Conservation (phyloP, 768 basidiomycete genomes). For the Boletus subcaerulescens region DNA sequence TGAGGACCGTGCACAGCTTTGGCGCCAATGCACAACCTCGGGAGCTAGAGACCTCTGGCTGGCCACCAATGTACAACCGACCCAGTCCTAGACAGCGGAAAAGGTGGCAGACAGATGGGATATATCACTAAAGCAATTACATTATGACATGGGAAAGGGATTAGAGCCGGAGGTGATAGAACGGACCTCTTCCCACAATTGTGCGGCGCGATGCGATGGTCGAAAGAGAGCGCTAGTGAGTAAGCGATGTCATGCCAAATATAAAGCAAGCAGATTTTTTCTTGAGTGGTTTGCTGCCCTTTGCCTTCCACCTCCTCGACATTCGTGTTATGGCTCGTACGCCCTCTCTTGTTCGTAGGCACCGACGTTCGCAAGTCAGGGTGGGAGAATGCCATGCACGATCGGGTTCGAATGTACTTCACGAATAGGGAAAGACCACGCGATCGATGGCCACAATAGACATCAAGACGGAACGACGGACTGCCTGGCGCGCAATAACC, state of each 20-base stretch:
- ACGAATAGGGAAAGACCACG: neutral
- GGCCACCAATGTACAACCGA: neutral
- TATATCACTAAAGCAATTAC: neutral
- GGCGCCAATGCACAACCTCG: no score
- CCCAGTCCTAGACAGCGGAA: neutral
- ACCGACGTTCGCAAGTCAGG: neutral
- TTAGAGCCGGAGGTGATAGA: neutral
- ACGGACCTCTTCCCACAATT: conserved; percentile 2
- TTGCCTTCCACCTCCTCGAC: neutral
- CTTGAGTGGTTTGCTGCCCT: neutral
- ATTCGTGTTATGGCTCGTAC: neutral
- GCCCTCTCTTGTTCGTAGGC: neutral
- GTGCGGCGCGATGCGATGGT: neutral
- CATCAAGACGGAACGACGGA: neutral
- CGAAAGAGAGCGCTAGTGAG: neutral
- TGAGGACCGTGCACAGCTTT: neutral
- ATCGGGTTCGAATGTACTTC: neutral
- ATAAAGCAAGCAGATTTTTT: neutral
- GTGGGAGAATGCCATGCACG: neutral
- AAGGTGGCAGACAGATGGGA: neutral
- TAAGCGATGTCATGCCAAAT: conserved; percentile 7
- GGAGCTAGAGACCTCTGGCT: no score
- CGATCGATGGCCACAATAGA: neutral
- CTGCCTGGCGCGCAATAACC: neutral
- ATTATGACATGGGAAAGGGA: neutral